These are phyloP conservation scores for Begonia masoniana DNA, from an alignment of 306 rosid genomes.

Conservation along the genomic window DNA sequence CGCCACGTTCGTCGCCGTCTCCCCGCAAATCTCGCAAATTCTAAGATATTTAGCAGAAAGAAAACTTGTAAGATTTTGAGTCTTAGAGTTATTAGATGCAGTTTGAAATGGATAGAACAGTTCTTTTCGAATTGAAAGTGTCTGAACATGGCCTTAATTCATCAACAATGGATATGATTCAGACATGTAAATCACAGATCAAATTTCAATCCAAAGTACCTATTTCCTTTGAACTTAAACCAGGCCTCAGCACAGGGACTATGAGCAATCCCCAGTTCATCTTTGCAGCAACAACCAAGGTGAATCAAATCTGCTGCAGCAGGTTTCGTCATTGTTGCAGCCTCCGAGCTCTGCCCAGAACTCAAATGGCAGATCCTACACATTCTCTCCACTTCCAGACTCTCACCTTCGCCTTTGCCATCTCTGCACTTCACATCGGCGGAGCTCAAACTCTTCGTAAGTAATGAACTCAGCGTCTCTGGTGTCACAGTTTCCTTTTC, in stretches of 20 bases:
- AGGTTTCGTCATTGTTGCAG: constrained; percentile 9
- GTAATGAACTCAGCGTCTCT: constrained; percentile 3
- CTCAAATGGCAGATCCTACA: constrained; percentile 89
- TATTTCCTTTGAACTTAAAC: constrained; percentile 86
- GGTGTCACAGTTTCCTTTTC: constrained; percentile 27
- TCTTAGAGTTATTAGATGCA: not conserved
- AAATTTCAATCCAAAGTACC: constrained; percentile 26
- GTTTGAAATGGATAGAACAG: not conserved
- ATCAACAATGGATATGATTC: too few species aligned
- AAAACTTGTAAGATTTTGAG: not conserved
- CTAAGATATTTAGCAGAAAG: constrained; percentile 21
- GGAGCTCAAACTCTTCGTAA: constrained; percentile 24
- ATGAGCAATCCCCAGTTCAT: constrained; percentile 79
- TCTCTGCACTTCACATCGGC: constrained; percentile 45
- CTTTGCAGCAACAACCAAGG: constrained; percentile 87
- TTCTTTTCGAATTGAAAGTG: too few species aligned
- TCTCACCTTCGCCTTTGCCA: constrained; percentile 24
- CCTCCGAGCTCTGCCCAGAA: constrained; percentile 45
- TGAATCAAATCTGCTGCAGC: constrained; percentile 39
- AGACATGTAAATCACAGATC: not conserved
- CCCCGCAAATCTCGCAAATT: constrained; percentile 78
- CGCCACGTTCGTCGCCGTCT: constrained; percentile 49
- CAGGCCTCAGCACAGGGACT: constrained; percentile 85
- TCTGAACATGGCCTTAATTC: not conserved
- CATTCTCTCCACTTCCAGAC: constrained; percentile 49